phyloP scores from a whole-genome alignment of 305 asterid genomes.

The Rubia tinctorum region DNA sequence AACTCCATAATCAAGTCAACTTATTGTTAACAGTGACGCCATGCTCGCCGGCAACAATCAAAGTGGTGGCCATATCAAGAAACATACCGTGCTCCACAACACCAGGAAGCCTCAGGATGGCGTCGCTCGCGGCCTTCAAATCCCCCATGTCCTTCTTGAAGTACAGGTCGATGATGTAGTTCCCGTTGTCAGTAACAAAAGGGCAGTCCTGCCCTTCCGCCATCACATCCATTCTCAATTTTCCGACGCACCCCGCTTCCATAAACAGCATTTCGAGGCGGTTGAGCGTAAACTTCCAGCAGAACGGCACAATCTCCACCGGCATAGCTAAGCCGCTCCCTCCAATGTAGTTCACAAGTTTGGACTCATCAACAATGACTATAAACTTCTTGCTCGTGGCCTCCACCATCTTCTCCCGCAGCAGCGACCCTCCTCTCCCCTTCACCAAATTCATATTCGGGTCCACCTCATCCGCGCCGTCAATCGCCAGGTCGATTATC shows the following conservation, averaged over 20 bases:
- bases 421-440: constrained; percentile 78
- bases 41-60: constrained; percentile 75
- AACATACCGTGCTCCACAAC: constrained; percentile 94
- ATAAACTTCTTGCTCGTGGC: constrained; percentile 58
- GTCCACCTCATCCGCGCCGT: constrained; percentile 93
- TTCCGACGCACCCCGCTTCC: constrained; percentile 64
- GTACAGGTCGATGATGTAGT: constrained; percentile 70
- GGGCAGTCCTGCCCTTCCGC: constrained; percentile 25
- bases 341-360: constrained; percentile 58
- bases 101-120: constrained; percentile 85
- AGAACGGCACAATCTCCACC: constrained; percentile 79
- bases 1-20: constrained; percentile 17
- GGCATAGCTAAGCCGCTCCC: constrained; percentile 88
- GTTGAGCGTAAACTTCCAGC: constrained; percentile 63
- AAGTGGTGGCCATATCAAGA: constrained; percentile 72
- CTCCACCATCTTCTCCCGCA: constrained; percentile 89
- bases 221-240: constrained; percentile 40
- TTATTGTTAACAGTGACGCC: constrained; percentile 68
- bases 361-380: constrained; percentile 81
- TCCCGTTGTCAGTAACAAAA: constrained; percentile 73
- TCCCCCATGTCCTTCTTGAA: constrained; percentile 72
- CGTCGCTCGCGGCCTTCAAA: constrained; percentile 68
- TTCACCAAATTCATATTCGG: constrained; percentile 71
- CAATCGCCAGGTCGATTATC: constrained; percentile 67
- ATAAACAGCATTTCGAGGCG: constrained; percentile 66